A percentile compares a stretch with the other conserved stretches of the same genome.
These are phyloP conservation scores for Stephanodiscus triporus DNA, from an alignment of 108 stramenopile species.

Conservation along the genomic window DNA sequence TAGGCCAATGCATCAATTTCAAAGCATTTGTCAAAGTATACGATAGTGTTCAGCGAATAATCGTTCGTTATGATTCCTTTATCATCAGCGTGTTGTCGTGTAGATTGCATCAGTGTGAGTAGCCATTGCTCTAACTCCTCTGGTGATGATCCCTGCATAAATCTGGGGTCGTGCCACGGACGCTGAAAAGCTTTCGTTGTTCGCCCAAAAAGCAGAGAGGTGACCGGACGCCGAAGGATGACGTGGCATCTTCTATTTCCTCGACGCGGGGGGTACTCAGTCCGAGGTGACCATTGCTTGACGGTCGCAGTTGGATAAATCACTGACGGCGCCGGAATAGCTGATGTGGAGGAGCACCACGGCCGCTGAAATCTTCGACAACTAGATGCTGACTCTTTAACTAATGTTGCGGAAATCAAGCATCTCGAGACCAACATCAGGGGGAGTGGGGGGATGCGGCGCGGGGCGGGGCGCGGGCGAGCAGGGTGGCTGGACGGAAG, in stretches of 20 bases:
- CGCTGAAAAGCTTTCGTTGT: background rate
- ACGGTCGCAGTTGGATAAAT: background rate
- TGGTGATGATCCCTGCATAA: slow-evolving; percentile 37
- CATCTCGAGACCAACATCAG: slow-evolving; percentile 3
- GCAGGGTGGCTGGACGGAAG: no score
- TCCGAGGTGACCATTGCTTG: background rate
- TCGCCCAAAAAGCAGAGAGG: slow-evolving; percentile 14
- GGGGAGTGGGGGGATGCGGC: no score
- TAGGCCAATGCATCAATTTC: slow-evolving; percentile 59
- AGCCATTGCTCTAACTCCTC: slow-evolving; percentile 55
- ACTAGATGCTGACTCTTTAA: background rate
- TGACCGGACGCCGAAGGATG: slow-evolving; percentile 1
- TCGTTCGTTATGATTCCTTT: background rate
- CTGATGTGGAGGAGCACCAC: background rate
- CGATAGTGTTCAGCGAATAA: background rate
- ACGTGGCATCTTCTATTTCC: background rate
- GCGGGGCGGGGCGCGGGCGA: no score
- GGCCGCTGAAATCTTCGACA: background rate
- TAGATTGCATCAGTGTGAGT: slow-evolving; percentile 20
- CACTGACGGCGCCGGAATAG: background rate
- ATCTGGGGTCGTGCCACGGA: slow-evolving; percentile 49
- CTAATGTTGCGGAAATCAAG: background rate
- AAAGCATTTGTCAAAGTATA: slow-evolving; percentile 1
- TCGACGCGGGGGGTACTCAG: background rate
- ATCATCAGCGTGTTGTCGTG: background rate